Conservation (phyloP, 148 eudicot genomes). For the Vaccinium corymbosum region DNA sequence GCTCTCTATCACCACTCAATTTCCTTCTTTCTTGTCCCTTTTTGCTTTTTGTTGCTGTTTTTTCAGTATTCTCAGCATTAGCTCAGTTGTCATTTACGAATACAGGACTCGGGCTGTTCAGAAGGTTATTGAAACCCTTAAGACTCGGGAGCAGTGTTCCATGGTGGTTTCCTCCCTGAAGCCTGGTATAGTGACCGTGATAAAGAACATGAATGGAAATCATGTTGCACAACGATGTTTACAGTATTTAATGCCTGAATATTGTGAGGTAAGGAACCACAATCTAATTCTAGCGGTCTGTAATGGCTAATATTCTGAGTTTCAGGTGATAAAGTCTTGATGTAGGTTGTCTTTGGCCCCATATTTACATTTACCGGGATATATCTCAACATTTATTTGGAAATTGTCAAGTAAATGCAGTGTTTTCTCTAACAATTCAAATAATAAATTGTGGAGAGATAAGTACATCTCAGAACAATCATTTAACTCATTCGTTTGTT, state of each 20-base stretch:
- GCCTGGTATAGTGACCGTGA: constrained; percentile 36
- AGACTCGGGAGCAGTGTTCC: constrained; percentile 36
- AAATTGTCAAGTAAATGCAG: background rate
- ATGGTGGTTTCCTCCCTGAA: constrained; percentile 37
- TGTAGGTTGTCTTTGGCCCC: background rate
- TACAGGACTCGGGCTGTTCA: constrained; percentile 41
- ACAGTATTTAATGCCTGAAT: constrained; percentile 34
- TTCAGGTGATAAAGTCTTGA: background rate
- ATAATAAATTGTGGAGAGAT: background rate
- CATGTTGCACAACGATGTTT: constrained; percentile 41
- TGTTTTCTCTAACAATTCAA: background rate
- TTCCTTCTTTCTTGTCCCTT: background rate
- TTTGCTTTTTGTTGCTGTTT: background rate
- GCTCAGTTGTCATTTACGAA: background rate
- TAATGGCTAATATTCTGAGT: constrained; percentile 1
- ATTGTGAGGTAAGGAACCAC: constrained; percentile 27
- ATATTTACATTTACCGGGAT: background rate
- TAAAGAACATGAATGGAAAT: constrained; percentile 37
- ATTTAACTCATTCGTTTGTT: background rate
- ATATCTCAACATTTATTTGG: background rate
- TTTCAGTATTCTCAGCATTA: background rate
- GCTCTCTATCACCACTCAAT: constrained; percentile 7
- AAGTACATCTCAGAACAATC: background rate
- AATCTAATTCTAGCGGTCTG: background rate
- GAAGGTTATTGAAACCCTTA: constrained; percentile 38